These are phyloP conservation scores for Mycena leptocephala DNA, from an alignment of 768 basidiomycete genomes.

Conservation along the genomic window DNA sequence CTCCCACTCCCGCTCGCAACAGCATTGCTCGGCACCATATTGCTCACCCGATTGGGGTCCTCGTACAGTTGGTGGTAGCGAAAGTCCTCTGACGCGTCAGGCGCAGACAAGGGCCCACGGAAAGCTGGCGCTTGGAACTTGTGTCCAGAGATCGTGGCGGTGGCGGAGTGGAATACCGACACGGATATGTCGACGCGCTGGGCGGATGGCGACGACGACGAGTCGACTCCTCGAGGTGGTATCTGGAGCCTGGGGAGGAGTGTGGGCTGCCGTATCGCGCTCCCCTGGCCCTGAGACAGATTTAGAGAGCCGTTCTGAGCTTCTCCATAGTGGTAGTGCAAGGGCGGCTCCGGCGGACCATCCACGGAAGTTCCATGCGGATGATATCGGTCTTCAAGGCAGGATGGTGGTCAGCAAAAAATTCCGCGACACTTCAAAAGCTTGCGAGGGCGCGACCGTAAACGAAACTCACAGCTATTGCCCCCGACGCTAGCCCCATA, in stretches of 20 bases:
- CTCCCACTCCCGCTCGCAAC: background rate
- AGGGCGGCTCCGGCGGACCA: background rate
- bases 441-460: background rate
- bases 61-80: constrained; percentile 16
- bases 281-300: background rate
- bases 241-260: constrained; percentile 19
- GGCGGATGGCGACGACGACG: background rate
- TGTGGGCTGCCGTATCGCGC: constrained; percentile 11
- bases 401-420: constrained; percentile 7
- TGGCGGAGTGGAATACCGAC: background rate
- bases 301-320: background rate
- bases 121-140: constrained; percentile 3
- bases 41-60: background rate
- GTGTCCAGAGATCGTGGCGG: background rate
- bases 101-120: constrained; percentile 22
- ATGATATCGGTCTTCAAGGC: constrained; percentile 19
- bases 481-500: constrained; percentile 18
- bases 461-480: constrained; percentile 22
- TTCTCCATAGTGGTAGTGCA: background rate
- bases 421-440: constrained; percentile 19
- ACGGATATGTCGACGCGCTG: background rate
- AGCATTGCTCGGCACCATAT: background rate
- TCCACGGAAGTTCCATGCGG: constrained; percentile 9
- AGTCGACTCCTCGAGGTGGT: background rate
- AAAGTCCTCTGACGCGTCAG: constrained; percentile 18